Evolutionary conservation across 176 grass and related monocot genomes (phyloP), one percentile per base, ranked within the genome.

Genomic region (Hyparrhenia diplandra): DNA sequence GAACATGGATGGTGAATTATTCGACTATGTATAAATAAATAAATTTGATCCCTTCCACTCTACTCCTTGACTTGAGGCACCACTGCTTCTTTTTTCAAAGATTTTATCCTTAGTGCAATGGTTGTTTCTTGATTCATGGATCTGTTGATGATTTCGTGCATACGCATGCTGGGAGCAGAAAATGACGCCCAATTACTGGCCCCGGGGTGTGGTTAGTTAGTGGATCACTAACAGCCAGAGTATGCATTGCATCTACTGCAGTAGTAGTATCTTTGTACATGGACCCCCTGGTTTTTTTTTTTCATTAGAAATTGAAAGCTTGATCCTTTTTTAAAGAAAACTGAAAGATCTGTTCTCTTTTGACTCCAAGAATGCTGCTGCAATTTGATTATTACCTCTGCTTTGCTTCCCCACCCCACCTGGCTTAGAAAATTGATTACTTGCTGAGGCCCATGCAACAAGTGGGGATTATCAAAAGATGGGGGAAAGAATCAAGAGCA

Each of bases 401-500:
- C 27, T 82, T 58, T 73, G 71, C 77, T 82, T 43, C 72, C 51
- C 52, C 39, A 65, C 83, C 43, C n/a, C n/a, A n/a, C n/a, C n/a
- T 45, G 55, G 16, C 64, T 66, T 43, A n/a, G 32, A n/a, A n/a
- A 39, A 35, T n/a, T 70, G 13, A 28, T 60, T 76, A 58, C 61
- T 29, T 49, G 60, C 40, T 73, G 41, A 86, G 67, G 78, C 45
- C 39, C 55, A 28, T 59, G 78, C 57, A 4, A 24, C 85, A 88
- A 67, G 77, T 81, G 35, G 80, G 76, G 25, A 42, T 6, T 29
- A 47, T 18, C 59, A 73, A 73, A 79, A 55, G 4, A 32, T 2
- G 32, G 20, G 10, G 68, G 2, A 67, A 71, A 27, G 63, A 71
- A 89, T 78, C 81, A 72, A 11, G 28, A 16, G 6, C 78, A 68